Evolutionary conservation across 2,329 filamentous ascomycete species (phyloP).

Genomic region (Plenodomus lindquistii): DNA sequence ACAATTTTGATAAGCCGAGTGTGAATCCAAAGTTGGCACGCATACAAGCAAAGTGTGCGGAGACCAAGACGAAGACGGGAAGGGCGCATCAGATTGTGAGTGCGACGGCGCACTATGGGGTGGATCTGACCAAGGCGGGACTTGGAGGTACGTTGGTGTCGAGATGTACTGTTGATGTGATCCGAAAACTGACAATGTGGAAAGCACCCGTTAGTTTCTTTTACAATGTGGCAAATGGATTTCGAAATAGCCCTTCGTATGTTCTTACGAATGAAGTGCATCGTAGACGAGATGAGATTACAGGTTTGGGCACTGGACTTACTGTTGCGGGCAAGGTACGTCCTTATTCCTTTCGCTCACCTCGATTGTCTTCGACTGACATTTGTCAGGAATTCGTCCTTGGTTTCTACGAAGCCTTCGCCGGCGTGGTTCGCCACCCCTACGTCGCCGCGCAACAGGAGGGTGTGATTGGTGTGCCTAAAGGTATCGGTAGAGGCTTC

Average conservation of each 20-base stretch:
- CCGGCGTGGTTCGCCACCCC: constrained; percentile 76
- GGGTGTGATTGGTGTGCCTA: constrained; percentile 61
- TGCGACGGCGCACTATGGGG: constrained; percentile 16
- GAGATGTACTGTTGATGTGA: not conserved
- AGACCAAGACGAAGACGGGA: constrained; percentile 10
- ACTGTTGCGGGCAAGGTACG: constrained; percentile 66
- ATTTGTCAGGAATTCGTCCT: constrained; percentile 63
- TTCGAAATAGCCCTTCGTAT: constrained; percentile 22
- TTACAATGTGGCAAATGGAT: constrained; percentile 26
- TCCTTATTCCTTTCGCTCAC: not conserved
- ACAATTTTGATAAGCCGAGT: constrained; percentile 7
- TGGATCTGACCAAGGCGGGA: constrained; percentile 15
- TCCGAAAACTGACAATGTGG: not conserved
- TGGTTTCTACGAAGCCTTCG: constrained; percentile 76
- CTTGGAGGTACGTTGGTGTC: constrained; percentile 4
- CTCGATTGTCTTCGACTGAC: not conserved
- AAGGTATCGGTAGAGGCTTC: constrained; percentile 38
- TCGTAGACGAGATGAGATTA: constrained; percentile 44
- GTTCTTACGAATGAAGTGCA: constrained; percentile 15
- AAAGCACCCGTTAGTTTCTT: constrained; percentile 23
- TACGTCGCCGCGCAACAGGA: constrained; percentile 65
- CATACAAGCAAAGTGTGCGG: constrained; percentile 5
- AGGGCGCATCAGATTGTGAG: constrained; percentile 17
- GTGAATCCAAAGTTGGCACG: not conserved
- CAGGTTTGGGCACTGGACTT: constrained; percentile 71